These are phyloP conservation scores for Agaricus blazei DNA, from an alignment of 768 basidiomycete genomes.

Conservation along the genomic window DNA sequence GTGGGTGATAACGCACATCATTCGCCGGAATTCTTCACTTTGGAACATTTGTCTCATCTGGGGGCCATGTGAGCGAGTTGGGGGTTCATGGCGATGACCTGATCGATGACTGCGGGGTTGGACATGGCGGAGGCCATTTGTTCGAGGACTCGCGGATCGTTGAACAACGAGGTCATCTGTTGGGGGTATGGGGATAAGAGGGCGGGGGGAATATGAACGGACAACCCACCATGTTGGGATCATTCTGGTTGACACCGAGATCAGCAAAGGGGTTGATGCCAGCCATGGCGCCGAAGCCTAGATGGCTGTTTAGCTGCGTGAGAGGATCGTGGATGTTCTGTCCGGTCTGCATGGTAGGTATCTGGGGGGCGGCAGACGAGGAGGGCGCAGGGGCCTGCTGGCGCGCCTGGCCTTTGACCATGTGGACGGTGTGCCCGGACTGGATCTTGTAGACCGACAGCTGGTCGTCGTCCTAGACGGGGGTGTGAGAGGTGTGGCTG, in stretches of 20 bases:
- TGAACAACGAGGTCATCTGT: constrained; percentile 81
- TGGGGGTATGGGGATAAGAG: constrained; percentile 1
- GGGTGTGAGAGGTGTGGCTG: background rate
- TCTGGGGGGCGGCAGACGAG: constrained; percentile 41
- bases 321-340: constrained; percentile 87
- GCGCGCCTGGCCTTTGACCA: constrained; percentile 83
- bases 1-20: constrained; percentile 49
- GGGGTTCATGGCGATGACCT: constrained; percentile 79
- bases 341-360: constrained; percentile 88
- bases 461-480: constrained; percentile 71
- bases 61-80: constrained; percentile 67
- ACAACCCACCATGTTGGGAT: constrained; percentile 86
- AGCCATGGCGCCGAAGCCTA: constrained; percentile 75
- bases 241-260: constrained; percentile 86
- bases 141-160: constrained; percentile 76
- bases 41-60: constrained; percentile 78
- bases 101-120: constrained; percentile 85
- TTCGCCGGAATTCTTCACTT: constrained; percentile 66
- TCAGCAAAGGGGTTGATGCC: constrained; percentile 90
- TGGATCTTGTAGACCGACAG: constrained; percentile 89
- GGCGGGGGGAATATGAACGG: background rate
- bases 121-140: constrained; percentile 87
- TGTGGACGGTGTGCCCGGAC: constrained; percentile 82
- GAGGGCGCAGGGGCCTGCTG: constrained; percentile 21
- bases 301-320: constrained; percentile 73